Percentiles rank a stretch among this genome's conserved stretches.
These are phyloP conservation scores for Trichomonas tenax DNA, from an alignment of 208 protist species.

Conservation along the genomic window DNA sequence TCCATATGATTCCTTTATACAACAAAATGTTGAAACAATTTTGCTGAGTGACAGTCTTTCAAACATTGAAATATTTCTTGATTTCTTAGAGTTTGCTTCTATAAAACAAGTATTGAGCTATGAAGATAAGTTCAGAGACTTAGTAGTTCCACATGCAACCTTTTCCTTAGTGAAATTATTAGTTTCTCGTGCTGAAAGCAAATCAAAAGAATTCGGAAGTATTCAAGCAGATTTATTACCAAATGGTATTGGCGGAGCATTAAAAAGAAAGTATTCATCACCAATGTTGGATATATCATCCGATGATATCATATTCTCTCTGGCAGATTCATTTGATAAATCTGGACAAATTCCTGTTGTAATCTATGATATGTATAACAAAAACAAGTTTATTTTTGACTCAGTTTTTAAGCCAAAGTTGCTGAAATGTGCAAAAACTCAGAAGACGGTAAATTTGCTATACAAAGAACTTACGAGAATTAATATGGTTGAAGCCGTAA, in stretches of 20 bases:
- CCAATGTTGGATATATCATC: neutral
- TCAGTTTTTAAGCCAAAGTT: neutral
- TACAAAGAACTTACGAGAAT: neutral
- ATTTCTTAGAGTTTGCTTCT: neutral
- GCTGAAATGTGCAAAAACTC: neutral
- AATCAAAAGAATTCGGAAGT: neutral
- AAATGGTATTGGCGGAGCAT: neutral
- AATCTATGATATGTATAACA: neutral
- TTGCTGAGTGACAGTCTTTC: neutral
- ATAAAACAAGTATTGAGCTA: neutral
- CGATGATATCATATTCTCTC: neutral
- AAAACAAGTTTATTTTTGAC: neutral
- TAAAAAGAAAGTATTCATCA: neutral
- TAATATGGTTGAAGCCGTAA: neutral
- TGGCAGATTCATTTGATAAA: neutral
- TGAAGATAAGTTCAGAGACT: neutral
- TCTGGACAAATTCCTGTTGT: neutral
- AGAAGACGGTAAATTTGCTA: neutral
- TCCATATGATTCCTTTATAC: neutral
- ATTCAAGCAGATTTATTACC: neutral
- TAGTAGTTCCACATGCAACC: neutral
- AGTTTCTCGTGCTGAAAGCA: neutral
- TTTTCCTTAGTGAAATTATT: neutral
- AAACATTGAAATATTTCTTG: neutral
- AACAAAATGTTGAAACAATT: neutral